Evolutionary conservation across 2,329 filamentous ascomycete genomes (phyloP), one percentile per base, ranked within the genome.

Genomic region (Colletotrichum navitas): DNA sequence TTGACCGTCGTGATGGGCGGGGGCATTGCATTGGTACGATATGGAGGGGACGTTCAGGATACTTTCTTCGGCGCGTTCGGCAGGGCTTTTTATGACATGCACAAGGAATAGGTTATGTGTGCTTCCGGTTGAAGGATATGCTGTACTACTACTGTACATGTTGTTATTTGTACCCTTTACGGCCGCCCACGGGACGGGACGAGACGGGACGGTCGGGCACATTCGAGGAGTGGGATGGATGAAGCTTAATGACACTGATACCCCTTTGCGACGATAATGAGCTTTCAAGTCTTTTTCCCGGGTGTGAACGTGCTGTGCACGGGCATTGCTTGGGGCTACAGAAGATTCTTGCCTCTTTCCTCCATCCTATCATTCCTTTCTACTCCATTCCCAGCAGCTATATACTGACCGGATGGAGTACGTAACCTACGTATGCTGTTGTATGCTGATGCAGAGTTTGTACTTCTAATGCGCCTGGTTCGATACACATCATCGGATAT

Each of bases 191-290:
- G 14, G 26, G 18, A 10, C 32, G 43, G 32, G 32, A 29, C n/a
- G 32, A 34, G 10, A 47, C 18, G 8, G 26, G 16, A 16, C 16
- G 43, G 45, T 29, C 21, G 47, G 47, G n/a, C n/a, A 41, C 60
- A 29, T 29, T 32, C 34, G 49, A 26, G 45, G 45, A 5, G 24
- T 11, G 47, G 47, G 47, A 63, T 52, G 60, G 45, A 51, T 63
- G 26, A 63, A 32, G n/a, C n/a, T 29, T 63, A 63, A 63, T 63
- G 60, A 63, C 41, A 63, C 60, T 29, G 60, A 63, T 63, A 63
- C 45, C 60, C 59, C 24, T 63, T 63, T 29, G 32, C 60, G 47
- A 21, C 39, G 16, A 52, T 26, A 10, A 34, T 6, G 24, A 52
- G 34, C 16, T 52, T 12, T 36, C n/a, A 41, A 47, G 6, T 32